Percentiles rank a stretch among this genome's conserved stretches.
Conservation (phyloP, 1,284 basidiomycete species). For the Anthracocystis walkeri region DNA sequence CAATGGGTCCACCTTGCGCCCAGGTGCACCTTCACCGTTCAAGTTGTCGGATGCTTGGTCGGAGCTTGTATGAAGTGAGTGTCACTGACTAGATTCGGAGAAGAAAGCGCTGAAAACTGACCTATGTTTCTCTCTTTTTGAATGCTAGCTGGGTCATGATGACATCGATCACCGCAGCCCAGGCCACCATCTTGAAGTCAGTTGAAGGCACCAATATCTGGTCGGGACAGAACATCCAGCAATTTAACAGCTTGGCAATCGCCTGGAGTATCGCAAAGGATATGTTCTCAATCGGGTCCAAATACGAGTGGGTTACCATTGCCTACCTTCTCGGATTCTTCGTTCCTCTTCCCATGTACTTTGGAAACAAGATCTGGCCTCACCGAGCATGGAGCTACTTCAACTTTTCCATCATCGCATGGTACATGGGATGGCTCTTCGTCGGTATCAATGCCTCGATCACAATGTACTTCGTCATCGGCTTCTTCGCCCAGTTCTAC, state of each 20-base stretch:
- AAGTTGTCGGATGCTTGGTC: conserved; percentile 46
- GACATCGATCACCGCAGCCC: conserved; percentile 20
- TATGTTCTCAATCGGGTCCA: conserved; percentile 41
- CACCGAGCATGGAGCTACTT: conserved; percentile 45
- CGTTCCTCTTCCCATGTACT: conserved; percentile 32
- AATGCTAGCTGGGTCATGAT: conserved; percentile 52
- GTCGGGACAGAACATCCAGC: conserved; percentile 50
- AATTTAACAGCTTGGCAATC: conserved; percentile 47
- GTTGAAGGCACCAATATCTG: conserved; percentile 48
- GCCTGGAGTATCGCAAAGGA: conserved; percentile 52
- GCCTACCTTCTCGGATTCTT: conserved; percentile 28
- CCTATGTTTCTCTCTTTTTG: no score
- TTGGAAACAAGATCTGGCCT: conserved; percentile 38
- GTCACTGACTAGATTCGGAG: no score
- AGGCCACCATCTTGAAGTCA: conserved; percentile 49
- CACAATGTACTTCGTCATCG: conserved; percentile 33
- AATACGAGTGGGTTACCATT: conserved; percentile 42
- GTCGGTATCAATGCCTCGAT: conserved; percentile 43
- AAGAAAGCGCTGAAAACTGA: no score
- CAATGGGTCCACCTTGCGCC: conserved; percentile 59
- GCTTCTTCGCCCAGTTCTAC: conserved; percentile 44
- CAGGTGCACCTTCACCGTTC: conserved; percentile 38
- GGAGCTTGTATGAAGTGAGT: conserved; percentile 50
- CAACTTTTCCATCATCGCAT: conserved; percentile 47
- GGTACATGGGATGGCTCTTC: conserved; percentile 44